phyloP scores from a whole-genome alignment of 202 grass and related monocot genomes.

The Musa balbisiana region DNA sequence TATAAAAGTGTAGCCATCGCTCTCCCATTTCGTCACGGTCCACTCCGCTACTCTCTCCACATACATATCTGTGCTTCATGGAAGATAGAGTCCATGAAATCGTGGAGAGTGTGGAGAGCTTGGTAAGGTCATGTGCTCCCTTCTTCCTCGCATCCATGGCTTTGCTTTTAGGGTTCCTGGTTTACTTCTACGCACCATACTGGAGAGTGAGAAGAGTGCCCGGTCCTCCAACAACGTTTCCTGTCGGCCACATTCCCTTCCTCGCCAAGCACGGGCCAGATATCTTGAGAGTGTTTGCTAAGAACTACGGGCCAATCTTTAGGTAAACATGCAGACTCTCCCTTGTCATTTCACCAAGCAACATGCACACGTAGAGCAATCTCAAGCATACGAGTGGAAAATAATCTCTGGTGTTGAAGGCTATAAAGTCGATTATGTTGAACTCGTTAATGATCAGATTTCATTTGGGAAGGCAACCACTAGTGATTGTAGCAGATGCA shows the following conservation, averaged over 20 bases:
- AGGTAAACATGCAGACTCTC: conserved; percentile 32
- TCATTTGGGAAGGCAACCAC: conserved; percentile 86
- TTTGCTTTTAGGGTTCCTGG: conserved; percentile 34
- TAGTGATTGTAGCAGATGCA: conserved; percentile 78
- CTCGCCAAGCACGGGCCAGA: conserved; percentile 66
- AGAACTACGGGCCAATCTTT: conserved; percentile 79
- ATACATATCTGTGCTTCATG: not conserved
- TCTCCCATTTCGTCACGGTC: not conserved
- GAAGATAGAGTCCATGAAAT: not conserved
- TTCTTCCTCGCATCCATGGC: conserved; percentile 23
- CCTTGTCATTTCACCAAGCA: too few relatives aligned
- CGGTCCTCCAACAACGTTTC: conserved; percentile 55
- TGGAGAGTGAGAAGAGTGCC: conserved; percentile 74
- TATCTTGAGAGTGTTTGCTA: conserved; percentile 46
- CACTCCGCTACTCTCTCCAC: not conserved
- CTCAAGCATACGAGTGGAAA: too few relatives aligned
- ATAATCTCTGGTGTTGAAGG: too few relatives aligned
- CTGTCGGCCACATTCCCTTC: conserved; percentile 54
- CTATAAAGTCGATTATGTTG: not conserved
- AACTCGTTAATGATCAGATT: conserved; percentile 36
- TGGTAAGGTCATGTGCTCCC: conserved; percentile 14
- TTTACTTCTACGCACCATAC: conserved; percentile 68
- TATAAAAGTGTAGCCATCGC: not conserved
- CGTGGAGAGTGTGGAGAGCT: not conserved
- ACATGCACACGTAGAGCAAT: too few relatives aligned